A percentile compares a stretch with the other conserved stretches of the same genome.
phyloP scores from a whole-genome alignment of 2,329 filamentous ascomycete genomes.

The Colletotrichum kahawae region DNA sequence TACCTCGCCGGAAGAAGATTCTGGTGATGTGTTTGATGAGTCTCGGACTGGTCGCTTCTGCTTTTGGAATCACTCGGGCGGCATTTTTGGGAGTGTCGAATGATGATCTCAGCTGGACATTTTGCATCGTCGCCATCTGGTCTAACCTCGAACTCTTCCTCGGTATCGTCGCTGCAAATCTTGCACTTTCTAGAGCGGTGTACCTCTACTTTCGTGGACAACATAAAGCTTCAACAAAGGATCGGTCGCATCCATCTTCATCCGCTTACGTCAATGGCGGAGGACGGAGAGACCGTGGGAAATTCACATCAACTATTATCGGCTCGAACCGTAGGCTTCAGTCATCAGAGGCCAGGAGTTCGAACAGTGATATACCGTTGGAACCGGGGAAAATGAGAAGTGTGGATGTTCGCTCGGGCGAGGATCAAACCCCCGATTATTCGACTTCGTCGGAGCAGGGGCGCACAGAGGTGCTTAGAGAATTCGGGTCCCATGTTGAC shows the following conservation, averaged over 20 bases:
- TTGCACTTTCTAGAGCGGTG: slow-evolving; percentile 27
- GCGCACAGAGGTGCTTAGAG: too few species aligned
- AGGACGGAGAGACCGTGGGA: not conserved
- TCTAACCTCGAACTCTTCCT: slow-evolving; percentile 40
- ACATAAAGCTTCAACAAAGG: not conserved
- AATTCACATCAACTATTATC: not conserved
- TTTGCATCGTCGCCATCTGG: slow-evolving; percentile 39
- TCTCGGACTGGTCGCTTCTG: slow-evolving; percentile 28
- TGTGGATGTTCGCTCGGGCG: too few species aligned
- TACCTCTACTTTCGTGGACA: slow-evolving; percentile 20
- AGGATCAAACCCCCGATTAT: too few species aligned
- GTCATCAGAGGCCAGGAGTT: not conserved
- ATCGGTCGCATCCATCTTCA: not conserved
- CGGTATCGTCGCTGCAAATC: slow-evolving; percentile 40
- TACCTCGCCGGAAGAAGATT: slow-evolving; percentile 31
- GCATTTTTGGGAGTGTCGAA: slow-evolving; percentile 24
- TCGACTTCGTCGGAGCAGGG: too few species aligned
- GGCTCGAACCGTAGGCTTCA: not conserved
- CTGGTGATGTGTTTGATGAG: slow-evolving; percentile 34
- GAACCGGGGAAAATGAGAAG: not conserved
- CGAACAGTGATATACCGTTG: not conserved
- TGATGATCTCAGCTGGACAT: slow-evolving; percentile 29
- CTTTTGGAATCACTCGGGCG: slow-evolving; percentile 26
- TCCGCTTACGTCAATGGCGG: not conserved
- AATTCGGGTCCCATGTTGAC: too few species aligned